Percentiles rank a stretch among this genome's conserved stretches.
Evolutionary conservation across 306 rosid genomes (phyloP).

Genomic region (Abrus precatorius): DNA sequence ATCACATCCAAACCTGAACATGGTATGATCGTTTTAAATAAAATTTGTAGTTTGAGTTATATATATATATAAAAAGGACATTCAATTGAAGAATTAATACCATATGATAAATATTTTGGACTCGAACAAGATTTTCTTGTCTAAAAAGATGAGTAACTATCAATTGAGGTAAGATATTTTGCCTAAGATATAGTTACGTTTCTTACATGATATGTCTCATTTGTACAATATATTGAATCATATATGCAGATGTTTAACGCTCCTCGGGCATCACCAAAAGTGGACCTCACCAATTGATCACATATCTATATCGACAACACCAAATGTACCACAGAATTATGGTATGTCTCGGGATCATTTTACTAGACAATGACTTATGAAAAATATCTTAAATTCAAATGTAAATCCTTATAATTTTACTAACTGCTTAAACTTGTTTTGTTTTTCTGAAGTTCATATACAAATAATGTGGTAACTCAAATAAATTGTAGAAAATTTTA

Average conservation of each 20-base stretch:
- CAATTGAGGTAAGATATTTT: conserved; percentile 29
- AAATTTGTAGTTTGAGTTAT: too few relatives aligned
- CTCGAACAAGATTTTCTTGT: background rate
- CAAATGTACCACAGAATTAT: conserved; percentile 31
- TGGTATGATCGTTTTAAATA: too few relatives aligned
- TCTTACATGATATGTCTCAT: conserved; percentile 29
- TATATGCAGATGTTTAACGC: background rate
- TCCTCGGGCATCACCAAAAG: conserved; percentile 33
- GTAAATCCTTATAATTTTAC: background rate
- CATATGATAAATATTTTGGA: too few relatives aligned
- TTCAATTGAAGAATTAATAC: too few relatives aligned
- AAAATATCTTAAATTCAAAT: background rate
- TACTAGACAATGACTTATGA: background rate
- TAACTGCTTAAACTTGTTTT: background rate
- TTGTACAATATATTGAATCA: background rate
- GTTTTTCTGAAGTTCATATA: too few relatives aligned
- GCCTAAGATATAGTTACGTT: background rate
- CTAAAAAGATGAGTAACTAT: conserved; percentile 1
- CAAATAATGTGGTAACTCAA: too few relatives aligned
- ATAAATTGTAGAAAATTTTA: too few relatives aligned
- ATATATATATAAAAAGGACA: too few relatives aligned
- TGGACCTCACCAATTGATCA: conserved; percentile 44
- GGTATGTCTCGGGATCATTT: conserved; percentile 29
- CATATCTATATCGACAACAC: conserved; percentile 26
- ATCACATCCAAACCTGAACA: too few relatives aligned